Conservation (phyloP, 2,329 filamentous ascomycete genomes). For the Sporothrix euskadiensis region DNA sequence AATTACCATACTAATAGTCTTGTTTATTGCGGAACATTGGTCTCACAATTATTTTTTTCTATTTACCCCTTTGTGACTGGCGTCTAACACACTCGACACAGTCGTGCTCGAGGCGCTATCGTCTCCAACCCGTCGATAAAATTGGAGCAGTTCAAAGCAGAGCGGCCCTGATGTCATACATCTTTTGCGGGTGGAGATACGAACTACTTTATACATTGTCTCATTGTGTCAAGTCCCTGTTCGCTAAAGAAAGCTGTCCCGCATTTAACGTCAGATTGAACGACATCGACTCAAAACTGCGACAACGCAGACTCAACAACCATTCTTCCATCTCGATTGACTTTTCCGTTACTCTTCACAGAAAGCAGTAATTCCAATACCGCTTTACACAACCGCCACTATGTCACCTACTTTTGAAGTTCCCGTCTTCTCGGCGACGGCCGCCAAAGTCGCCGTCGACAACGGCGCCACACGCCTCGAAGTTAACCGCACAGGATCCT, state of each 20-base stretch:
- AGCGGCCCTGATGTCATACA: constrained; percentile 21
- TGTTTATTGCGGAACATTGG: too few relatives aligned
- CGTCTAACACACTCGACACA: too few relatives aligned
- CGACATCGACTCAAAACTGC: neutral
- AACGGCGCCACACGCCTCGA: constrained; percentile 55
- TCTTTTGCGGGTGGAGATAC: neutral
- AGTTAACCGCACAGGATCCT: constrained; percentile 55
- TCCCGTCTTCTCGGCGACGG: constrained; percentile 52
- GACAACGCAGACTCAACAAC: neutral
- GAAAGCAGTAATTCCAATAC: neutral
- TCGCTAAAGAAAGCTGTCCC: neutral
- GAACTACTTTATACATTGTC: neutral
- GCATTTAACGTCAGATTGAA: constrained; percentile 7
- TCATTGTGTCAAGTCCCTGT: neutral
- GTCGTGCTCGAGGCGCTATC: neutral
- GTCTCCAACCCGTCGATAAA: neutral
- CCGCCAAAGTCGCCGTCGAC: constrained; percentile 44
- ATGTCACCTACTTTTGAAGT: constrained; percentile 46
- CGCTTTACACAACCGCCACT: neutral
- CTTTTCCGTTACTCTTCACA: neutral
- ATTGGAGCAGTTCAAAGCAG: neutral
- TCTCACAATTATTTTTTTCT: too few relatives aligned
- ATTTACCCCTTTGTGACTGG: neutral
- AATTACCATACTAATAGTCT: too few relatives aligned
- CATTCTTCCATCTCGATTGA: neutral